phyloP scores from a whole-genome alignment of 306 rosid genomes.

The Pyrus bretschneideri region DNA sequence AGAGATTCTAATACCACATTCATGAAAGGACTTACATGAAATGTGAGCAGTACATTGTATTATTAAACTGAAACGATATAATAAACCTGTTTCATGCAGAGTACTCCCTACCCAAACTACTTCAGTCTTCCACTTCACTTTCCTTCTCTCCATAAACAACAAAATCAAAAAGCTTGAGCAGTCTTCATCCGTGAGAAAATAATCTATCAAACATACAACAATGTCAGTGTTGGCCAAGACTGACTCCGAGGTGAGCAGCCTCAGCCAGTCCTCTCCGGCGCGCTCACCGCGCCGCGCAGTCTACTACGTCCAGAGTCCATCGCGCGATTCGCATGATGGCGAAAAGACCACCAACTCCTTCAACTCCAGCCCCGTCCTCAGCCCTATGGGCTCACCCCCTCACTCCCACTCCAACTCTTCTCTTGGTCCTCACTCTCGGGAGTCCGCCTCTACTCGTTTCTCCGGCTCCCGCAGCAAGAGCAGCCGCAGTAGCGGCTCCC shows the following conservation, averaged over 20 bases:
- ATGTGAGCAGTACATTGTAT: no score
- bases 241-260: slow-evolving; percentile 90
- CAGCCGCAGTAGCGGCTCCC: slow-evolving; percentile 16
- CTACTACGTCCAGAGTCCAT: slow-evolving; percentile 85
- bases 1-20: slow-evolving; percentile 6
- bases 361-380: slow-evolving; percentile 67
- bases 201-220: background rate
- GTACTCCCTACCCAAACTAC: no score
- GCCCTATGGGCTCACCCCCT: slow-evolving; percentile 91
- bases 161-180: background rate
- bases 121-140: background rate
- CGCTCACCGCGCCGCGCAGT: slow-evolving; percentile 55
- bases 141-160: background rate
- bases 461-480: slow-evolving; percentile 48
- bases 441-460: slow-evolving; percentile 82
- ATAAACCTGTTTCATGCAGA: background rate
- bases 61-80: no score
- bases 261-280: slow-evolving; percentile 61
- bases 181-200: background rate
- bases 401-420: slow-evolving; percentile 93
- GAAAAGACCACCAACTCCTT: slow-evolving; percentile 87
- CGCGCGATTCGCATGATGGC: slow-evolving; percentile 76
- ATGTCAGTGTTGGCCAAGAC: slow-evolving; percentile 60
- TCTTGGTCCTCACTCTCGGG: slow-evolving; percentile 74
- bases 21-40: no score